Conservation (phyloP, 441 rosid species). For the Metrosideros polymorpha region DNA sequence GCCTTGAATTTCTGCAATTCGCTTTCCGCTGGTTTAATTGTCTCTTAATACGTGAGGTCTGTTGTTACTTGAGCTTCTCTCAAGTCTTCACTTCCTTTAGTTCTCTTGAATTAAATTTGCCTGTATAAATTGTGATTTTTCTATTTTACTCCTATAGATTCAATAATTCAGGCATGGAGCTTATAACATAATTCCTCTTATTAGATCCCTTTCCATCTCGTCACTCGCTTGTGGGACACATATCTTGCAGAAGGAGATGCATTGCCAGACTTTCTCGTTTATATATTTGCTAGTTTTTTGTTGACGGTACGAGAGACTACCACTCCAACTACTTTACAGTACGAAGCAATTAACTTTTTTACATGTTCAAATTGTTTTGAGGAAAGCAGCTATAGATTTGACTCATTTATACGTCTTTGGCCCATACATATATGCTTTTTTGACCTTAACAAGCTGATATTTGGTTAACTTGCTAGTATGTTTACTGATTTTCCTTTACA, state of each 20-base stretch:
- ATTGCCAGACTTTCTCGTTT: slow-evolving; percentile 92
- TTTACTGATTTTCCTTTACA: not conserved
- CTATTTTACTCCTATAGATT: not conserved
- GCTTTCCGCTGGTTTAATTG: slow-evolving; percentile 99
- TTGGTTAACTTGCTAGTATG: not conserved
- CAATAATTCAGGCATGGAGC: not conserved
- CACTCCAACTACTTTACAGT: not conserved
- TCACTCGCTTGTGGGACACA: slow-evolving; percentile 94
- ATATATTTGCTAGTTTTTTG: slow-evolving; percentile 93
- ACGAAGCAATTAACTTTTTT: not conserved
- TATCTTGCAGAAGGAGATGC: slow-evolving; percentile 99
- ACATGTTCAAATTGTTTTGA: not conserved
- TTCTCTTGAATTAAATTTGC: not conserved
- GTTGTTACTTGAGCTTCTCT: not conserved
- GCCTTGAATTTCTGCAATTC: slow-evolving; percentile 95
- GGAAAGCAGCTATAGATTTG: not conserved
- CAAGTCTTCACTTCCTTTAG: not conserved
- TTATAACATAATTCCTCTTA: slow-evolving; percentile 12
- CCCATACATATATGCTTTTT: not conserved
- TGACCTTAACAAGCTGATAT: not conserved
- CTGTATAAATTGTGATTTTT: not conserved
- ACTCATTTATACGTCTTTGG: not conserved
- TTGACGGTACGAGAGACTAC: slow-evolving; percentile 48
- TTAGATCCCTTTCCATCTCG: slow-evolving; percentile 84
- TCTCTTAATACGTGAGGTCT: slow-evolving; percentile 90